Evolutionary conservation across 1,284 basidiomycete genomes (phyloP), one percentile per base, ranked within the genome.

Genomic region (Moesziomyces parantarcticus): DNA sequence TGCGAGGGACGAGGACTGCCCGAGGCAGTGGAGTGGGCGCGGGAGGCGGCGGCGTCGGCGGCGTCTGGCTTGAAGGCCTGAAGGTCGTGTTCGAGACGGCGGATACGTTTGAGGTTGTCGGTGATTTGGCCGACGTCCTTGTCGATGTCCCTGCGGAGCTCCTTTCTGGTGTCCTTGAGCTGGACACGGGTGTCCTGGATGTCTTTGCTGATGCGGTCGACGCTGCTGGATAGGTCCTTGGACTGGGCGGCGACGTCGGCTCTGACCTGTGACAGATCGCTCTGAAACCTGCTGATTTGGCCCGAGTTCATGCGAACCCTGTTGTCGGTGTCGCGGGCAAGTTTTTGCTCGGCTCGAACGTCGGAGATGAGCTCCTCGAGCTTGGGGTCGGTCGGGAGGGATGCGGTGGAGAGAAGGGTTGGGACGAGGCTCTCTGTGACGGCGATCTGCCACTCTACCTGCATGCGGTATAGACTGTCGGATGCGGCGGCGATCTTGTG

Each of bases 41-140:
- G 50, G 9, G 43, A 36, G 3, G 54, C 26, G 8, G 32, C 23
- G 42, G 16, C 21, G n/a, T n/a, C n/a, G n/a, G 41, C 36, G 20
- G 29, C 32, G 4, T 42, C 40, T 21, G 48, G 20, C 11, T 25
- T 42, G 14, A 52, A 5, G 7, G 42, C 8, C 20, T 25, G 49
- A 11, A 57, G 5, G 1, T 52, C 39, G 14, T 46, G 36, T 40
- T 64, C 53, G 21, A 64, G 41, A 2, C 29, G 20, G 11, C 34
- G 44, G 47, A 70, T 47, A 43, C 61, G 54, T 20, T 54, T 32
- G 7, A 16, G 32, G 14, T 57, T 45, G 46, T 64, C 50, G 14
- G 5, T 32, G 54, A 70, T 59, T 26, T 64, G 53, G 5, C 6
- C 9, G n/a, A 65, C 61, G 54, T 70, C 67, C 34, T 60, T 59